Conservation (phyloP, 2,329 filamentous ascomycete genomes). For the Thielaviopsis musarum region DNA sequence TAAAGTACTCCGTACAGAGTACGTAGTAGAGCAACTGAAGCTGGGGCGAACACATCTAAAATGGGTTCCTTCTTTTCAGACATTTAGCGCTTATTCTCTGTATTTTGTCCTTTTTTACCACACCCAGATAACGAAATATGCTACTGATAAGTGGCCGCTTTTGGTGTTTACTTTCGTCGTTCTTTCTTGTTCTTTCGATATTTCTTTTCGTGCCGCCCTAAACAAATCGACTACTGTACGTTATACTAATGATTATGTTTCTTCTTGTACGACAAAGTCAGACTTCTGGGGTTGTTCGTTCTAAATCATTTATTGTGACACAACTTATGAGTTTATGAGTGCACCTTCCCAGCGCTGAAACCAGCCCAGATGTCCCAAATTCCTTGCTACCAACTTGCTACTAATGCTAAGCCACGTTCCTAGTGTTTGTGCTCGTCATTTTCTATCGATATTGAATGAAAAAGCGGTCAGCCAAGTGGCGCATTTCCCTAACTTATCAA, state of each 20-base stretch:
- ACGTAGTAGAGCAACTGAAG: too few species aligned
- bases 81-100: neutral
- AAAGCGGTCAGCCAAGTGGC: neutral
- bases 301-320: neutral
- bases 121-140: neutral
- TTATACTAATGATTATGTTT: neutral
- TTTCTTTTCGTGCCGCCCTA: neutral
- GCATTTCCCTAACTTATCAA: neutral
- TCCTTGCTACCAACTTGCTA: neutral
- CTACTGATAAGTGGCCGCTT: neutral
- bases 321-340: too few species aligned
- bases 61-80: too few species aligned
- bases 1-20: too few species aligned
- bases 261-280: neutral
- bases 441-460: neutral
- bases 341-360: neutral
- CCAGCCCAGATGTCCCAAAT: neutral
- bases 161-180: neutral
- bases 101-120: neutral
- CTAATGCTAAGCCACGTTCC: neutral
- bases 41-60: too few species aligned
- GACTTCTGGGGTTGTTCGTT: neutral
- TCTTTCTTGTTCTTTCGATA: neutral
- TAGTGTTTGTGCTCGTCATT: neutral
- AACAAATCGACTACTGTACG: neutral